Evolutionary conservation across 345 rosid genomes (phyloP).

Genomic region (Camelina laxa): DNA sequence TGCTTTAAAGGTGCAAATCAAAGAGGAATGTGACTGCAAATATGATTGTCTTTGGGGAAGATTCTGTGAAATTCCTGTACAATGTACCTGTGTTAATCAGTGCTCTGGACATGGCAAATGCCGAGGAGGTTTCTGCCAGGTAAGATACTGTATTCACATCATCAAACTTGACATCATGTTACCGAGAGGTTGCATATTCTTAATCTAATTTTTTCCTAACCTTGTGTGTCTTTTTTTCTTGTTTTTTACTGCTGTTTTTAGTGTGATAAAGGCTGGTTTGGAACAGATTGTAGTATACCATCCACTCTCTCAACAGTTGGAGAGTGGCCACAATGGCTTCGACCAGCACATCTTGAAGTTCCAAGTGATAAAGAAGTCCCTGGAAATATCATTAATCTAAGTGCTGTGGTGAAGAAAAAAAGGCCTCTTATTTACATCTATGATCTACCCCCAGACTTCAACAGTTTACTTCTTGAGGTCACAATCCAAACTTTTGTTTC

Average conservation of each 20-base stretch:
- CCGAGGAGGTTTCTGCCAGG: constrained; percentile 97
- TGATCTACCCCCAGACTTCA: constrained; percentile 93
- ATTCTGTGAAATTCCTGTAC: constrained; percentile 88
- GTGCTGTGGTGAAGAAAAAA: constrained; percentile 68
- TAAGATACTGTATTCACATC: constrained; percentile 28
- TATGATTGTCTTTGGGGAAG: constrained; percentile 86
- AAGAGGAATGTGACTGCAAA: constrained; percentile 95
- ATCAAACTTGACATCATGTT: constrained; percentile 8
- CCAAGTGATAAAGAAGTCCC: constrained; percentile 49
- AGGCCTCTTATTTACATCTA: constrained; percentile 93
- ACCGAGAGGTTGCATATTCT: background rate
- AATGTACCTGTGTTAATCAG: constrained; percentile 79
- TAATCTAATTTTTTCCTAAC: background rate
- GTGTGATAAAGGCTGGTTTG: constrained; percentile 94
- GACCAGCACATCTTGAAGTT: constrained; percentile 80
- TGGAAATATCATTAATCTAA: constrained; percentile 57
- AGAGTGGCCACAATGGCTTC: constrained; percentile 94
- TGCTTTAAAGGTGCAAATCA: constrained; percentile 59
- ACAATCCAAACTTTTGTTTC: constrained; percentile 35
- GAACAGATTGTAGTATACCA: constrained; percentile 89
- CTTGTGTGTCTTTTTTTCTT: background rate
- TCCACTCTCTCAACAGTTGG: constrained; percentile 72
- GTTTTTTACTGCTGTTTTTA: constrained; percentile 33
- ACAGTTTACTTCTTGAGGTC: constrained; percentile 96
- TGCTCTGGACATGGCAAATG: constrained; percentile 90